Conservation (phyloP, 495 filamentous ascomycete species). For the Corynascus novoguineensis region DNA sequence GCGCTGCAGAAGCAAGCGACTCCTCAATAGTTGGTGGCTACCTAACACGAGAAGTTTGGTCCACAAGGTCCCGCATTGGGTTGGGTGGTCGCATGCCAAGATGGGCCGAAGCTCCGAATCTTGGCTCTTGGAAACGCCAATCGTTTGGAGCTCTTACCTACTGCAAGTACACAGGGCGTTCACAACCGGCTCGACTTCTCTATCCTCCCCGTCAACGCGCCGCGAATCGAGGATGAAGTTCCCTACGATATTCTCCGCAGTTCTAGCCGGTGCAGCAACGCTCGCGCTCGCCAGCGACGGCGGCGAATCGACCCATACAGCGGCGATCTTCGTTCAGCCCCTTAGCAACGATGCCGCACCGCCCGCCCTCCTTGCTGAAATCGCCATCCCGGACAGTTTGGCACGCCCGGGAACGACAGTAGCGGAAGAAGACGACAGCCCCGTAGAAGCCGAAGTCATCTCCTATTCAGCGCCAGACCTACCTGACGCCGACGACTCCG, state of each 20-base stretch:
- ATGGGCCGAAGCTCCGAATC: no score
- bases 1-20: no score
- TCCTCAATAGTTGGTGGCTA: no score
- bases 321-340: constrained; percentile 45
- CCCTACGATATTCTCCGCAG: constrained; percentile 17
- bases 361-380: constrained; percentile 42
- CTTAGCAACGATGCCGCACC: constrained; percentile 26
- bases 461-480: constrained; percentile 48
- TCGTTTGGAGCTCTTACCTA: no score
- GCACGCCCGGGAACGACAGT: background rate
- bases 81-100: no score
- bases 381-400: constrained; percentile 33
- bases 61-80: no score
- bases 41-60: no score
- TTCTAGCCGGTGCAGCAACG: constrained; percentile 26
- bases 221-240: constrained; percentile 19
- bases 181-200: background rate
- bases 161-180: no score
- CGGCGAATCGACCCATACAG: constrained; percentile 23
- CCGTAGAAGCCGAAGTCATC: constrained; percentile 30
- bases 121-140: no score
- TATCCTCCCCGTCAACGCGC: background rate
- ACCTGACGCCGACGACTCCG: constrained; percentile 18
- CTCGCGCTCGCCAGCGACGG: constrained; percentile 12
- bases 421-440: background rate